A percentile compares a stretch with the other conserved stretches of the same genome.
phyloP scores from a whole-genome alignment of 2,329 filamentous ascomycete genomes.

The Sclerotinia minor region DNA sequence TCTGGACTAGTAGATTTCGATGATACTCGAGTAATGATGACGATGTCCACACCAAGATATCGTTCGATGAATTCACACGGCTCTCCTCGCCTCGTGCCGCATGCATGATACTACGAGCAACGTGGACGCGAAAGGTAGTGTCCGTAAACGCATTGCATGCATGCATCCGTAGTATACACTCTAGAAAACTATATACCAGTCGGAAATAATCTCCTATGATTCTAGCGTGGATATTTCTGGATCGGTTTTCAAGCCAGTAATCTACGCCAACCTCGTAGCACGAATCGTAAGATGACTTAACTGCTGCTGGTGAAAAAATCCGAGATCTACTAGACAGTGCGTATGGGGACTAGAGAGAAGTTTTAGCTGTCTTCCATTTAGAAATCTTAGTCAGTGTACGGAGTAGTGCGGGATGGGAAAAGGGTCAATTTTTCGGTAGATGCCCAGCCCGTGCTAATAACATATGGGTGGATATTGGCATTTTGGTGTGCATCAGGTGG shows the following conservation, averaged over 20 bases:
- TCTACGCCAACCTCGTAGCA: neutral
- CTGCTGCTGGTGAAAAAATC: neutral
- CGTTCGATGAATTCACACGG: neutral
- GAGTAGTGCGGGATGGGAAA: neutral
- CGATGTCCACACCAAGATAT: neutral
- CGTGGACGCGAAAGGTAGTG: neutral
- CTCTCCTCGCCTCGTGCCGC: neutral
- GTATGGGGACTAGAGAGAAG: neutral
- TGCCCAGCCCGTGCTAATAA: neutral
- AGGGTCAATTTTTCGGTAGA: too few relatives aligned
- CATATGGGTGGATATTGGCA: neutral
- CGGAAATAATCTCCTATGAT: neutral
- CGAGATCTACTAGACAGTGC: slow-evolving; percentile 6
- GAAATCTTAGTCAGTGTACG: neutral
- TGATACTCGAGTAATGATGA: neutral
- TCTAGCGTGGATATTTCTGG: neutral
- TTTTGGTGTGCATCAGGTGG: neutral
- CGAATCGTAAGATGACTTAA: neutral
- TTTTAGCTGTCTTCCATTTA: too few relatives aligned
- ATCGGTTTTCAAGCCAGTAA: neutral
- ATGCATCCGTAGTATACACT: neutral
- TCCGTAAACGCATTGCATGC: neutral
- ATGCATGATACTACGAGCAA: neutral
- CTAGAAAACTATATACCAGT: slow-evolving; percentile 7
- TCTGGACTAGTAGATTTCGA: neutral